Base-by-base conservation (phyloP, 1,139 yeast genomes). In the Saccharomyces pastorianus region DNA sequence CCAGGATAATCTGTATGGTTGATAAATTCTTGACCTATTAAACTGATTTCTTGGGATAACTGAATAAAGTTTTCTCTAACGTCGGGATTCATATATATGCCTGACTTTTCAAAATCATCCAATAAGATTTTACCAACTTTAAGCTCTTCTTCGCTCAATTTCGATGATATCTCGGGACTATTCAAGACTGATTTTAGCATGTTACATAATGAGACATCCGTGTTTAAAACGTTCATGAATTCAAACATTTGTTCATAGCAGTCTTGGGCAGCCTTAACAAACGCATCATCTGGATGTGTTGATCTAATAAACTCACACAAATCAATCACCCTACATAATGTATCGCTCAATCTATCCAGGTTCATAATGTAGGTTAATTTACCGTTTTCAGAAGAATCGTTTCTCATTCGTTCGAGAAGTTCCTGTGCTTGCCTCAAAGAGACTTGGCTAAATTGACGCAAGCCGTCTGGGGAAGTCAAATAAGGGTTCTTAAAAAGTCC, bases 271-370 rank as follows among this genome's bases (percentile, higher is more conserved):
- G 93, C 95, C 50, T 76, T 77, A 3, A 85, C 78, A 78, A 88
- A 89, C 46, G 76, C 72, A 51, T 75, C 75, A 59, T 84, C 80
- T 0, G 98, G 97, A 68, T 93, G 98, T 1, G 85, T 83, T 51
- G 90, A 91, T 53, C 99, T 76, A 28, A 95, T 82, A 70, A 93
- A 93, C 61, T 93, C 99, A 29, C 96, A 95, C 54, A 91, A 81
- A 69, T 93, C 99, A 48, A 93, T 91, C 7, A 89, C 98, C 56
- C 96, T 81, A 68, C 99, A 93, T 47, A 93, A 71, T 23, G 87
- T 80, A 68, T 93, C 99, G 63, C 96, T 87, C 47, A 95, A 73
- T 60, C 90, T 83, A 68, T 93, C 99, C 57, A 93, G 72, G 53
- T 83, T 82, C 52, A 82, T 68, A 53, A 93, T 81, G 56, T 82